Conservation (phyloP, 345 rosid species). For the Microthlaspi erraticum region DNA sequence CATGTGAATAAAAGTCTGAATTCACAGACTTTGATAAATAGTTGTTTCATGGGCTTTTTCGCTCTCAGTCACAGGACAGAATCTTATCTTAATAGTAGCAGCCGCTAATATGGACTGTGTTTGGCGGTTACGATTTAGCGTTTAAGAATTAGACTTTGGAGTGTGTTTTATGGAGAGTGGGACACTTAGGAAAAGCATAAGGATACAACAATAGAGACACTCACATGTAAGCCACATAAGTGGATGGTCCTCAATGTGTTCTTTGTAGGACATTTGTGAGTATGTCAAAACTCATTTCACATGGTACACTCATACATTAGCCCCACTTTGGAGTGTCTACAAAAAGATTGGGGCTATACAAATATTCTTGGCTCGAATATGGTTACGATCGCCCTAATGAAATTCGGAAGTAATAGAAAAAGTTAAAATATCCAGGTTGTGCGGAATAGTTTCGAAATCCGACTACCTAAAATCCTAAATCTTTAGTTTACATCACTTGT, state of each 20-base stretch:
- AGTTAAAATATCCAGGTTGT: background rate
- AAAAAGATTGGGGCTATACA: constrained; percentile 24
- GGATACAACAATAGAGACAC: constrained; percentile 32
- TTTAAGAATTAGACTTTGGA: constrained; percentile 23
- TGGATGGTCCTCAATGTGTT: constrained; percentile 42
- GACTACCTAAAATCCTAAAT: background rate
- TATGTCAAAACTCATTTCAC: constrained; percentile 36
- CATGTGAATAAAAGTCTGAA: constrained; percentile 42
- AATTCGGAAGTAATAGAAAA: background rate
- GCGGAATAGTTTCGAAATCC: background rate
- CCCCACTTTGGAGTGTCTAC: constrained; percentile 29
- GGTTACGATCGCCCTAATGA: background rate
- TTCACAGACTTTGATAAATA: constrained; percentile 35
- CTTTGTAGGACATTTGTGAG: constrained; percentile 40
- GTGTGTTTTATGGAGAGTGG: constrained; percentile 32
- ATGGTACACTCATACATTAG: constrained; percentile 33
- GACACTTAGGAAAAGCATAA: constrained; percentile 30
- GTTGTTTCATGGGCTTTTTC: constrained; percentile 28
- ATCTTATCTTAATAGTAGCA: constrained; percentile 33
- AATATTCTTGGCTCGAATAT: background rate
- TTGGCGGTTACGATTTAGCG: constrained; percentile 36
- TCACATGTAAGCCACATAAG: constrained; percentile 37
- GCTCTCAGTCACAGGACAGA: constrained; percentile 8
- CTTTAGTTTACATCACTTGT: no score
- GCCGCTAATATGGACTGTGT: constrained; percentile 30